Evolutionary conservation across 129 eudicot genomes (phyloP).

Genomic region (Flaveria linearis): DNA sequence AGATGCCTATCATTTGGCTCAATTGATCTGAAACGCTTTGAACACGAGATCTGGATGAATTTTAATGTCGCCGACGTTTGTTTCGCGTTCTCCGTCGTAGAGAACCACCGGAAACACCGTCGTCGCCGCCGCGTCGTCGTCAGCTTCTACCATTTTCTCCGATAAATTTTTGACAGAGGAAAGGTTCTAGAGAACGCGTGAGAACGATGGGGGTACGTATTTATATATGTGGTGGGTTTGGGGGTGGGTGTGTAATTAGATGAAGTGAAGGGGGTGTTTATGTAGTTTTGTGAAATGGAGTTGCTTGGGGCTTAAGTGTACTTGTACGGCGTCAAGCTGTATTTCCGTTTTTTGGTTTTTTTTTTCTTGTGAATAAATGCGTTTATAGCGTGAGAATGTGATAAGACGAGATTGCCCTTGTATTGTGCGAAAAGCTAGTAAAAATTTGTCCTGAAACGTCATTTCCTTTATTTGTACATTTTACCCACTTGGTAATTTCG

Average conservation of each 20-base stretch:
- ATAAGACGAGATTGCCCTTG: constrained; percentile 17
- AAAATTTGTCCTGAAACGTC: not conserved
- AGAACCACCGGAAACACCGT: constrained; percentile 45
- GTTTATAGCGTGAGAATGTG: not conserved
- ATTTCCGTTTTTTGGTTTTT: constrained; percentile 15
- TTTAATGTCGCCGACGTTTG: constrained; percentile 41
- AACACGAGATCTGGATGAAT: constrained; percentile 47
- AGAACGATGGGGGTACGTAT: not conserved
- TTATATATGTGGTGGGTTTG: constrained; percentile 26
- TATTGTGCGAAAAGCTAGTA: not conserved
- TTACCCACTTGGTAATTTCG: too few species aligned
- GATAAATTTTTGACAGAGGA: constrained; percentile 6
- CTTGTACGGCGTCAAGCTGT: constrained; percentile 13
- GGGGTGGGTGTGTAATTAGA: not conserved
- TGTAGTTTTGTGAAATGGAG: not conserved
- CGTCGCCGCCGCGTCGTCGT: constrained; percentile 38
- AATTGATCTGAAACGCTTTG: constrained; percentile 55
- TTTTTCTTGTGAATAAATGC: constrained; percentile 25
- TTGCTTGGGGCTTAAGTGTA: constrained; percentile 30
- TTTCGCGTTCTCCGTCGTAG: constrained; percentile 66
- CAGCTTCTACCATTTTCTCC: constrained; percentile 50
- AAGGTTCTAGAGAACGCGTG: constrained; percentile 25
- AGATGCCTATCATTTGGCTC: constrained; percentile 57
- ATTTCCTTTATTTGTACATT: not conserved
- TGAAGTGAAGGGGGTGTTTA: constrained; percentile 32